These are phyloP conservation scores for Cyamopsis tetragonoloba DNA, from an alignment of 306 rosid species.

Conservation along the genomic window DNA sequence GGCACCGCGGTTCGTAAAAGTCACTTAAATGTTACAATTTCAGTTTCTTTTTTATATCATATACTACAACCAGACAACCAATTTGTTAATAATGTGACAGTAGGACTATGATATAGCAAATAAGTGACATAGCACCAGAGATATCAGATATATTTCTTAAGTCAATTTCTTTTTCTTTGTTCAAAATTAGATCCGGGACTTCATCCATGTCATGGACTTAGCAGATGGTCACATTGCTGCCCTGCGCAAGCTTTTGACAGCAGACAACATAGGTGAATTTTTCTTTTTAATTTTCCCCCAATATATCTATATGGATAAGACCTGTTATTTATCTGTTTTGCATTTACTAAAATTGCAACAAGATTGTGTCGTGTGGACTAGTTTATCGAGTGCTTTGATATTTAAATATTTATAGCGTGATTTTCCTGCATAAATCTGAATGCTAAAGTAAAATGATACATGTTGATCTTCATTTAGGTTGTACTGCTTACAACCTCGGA, in stretches of 20 bases:
- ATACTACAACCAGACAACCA: neutral
- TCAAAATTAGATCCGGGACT: conserved; percentile 75
- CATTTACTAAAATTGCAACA: conserved; percentile 15
- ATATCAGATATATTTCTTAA: neutral
- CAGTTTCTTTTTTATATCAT: neutral
- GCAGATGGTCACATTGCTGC: conserved; percentile 99
- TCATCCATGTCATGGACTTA: conserved; percentile 96
- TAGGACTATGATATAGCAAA: neutral
- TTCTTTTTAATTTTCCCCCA: conserved; percentile 9
- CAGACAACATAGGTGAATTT: conserved; percentile 57
- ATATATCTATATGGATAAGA: neutral
- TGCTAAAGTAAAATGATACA: conserved; percentile 18
- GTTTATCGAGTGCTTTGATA: neutral
- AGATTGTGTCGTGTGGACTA: neutral
- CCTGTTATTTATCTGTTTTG: neutral
- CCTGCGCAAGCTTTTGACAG: conserved; percentile 62
- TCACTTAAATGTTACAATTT: neutral
- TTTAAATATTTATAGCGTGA: neutral
- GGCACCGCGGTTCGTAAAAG: conserved; percentile 73
- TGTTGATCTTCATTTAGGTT: conserved; percentile 58
- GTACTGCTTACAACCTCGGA: conserved; percentile 85
- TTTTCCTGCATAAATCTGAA: neutral
- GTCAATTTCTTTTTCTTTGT: neutral
- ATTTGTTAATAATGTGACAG: neutral
- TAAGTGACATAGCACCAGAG: too few relatives aligned